A percentile compares a stretch with the other conserved stretches of the same genome.
Evolutionary conservation across 495 filamentous ascomycete genomes (phyloP).

Genomic region (Hypomontagnella monticulosa): DNA sequence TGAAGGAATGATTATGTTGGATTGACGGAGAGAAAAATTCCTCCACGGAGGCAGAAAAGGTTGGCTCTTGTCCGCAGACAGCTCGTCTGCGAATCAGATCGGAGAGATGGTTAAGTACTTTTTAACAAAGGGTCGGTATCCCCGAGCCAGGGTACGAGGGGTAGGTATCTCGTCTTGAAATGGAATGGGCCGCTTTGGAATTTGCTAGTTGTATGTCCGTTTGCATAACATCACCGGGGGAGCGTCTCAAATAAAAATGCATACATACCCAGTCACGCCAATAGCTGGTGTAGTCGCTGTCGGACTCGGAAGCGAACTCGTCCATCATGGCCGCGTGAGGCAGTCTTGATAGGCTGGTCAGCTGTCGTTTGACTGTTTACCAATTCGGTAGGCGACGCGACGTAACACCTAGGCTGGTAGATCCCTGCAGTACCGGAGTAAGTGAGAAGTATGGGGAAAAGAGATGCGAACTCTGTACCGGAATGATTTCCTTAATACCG

Average conservation of each 20-base stretch:
- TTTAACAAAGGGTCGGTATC: conserved; percentile 4
- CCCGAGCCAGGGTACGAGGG: neutral
- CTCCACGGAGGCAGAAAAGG: neutral
- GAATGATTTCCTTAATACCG: neutral
- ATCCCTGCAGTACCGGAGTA: neutral
- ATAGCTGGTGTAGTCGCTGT: conserved; percentile 99
- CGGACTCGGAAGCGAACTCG: conserved; percentile 95
- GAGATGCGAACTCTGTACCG: neutral
- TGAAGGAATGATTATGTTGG: too few species aligned
- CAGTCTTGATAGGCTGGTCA: conserved; percentile 13
- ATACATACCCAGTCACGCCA: conserved; percentile 97
- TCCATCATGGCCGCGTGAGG: conserved; percentile 68
- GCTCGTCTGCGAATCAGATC: conserved; percentile 1
- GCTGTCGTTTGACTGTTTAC: conserved; percentile 5
- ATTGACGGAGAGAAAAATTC: too few species aligned
- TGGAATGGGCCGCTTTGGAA: neutral
- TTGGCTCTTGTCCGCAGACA: neutral
- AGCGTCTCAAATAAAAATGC: conserved; percentile 18
- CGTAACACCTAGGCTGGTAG: neutral
- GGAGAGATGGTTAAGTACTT: neutral
- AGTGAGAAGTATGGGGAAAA: neutral
- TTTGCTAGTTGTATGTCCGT: neutral
- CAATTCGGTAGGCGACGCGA: conserved; percentile 10
- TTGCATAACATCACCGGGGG: conserved; percentile 4
- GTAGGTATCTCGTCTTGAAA: neutral